Percentiles rank a stretch among this genome's conserved stretches.
These are phyloP conservation scores for Solanum hybrid DNA, from an alignment of 305 asterid genomes.

Conservation along the genomic window DNA sequence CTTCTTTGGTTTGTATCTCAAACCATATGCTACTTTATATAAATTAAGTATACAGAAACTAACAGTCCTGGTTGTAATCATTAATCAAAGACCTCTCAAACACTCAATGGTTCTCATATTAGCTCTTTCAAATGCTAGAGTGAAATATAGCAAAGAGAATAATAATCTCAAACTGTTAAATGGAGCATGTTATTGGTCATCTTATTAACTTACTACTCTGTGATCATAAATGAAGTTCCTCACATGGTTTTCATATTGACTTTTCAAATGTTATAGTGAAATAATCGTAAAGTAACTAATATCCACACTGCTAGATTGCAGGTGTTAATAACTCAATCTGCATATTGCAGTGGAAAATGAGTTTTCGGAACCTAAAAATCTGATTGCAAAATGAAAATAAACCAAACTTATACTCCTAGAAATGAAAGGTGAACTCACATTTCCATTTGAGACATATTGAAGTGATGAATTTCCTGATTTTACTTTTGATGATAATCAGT, in stretches of 20 bases:
- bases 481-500: neutral
- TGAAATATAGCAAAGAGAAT: neutral
- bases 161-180: neutral
- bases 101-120: neutral
- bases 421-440: neutral
- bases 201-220: neutral
- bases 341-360: neutral
- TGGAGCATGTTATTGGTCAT: neutral
- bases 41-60: neutral
- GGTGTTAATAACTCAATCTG: neutral
- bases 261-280: neutral
- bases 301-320: neutral
- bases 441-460: neutral
- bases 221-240: neutral
- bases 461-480: neutral
- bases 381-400: neutral
- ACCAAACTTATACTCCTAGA: neutral
- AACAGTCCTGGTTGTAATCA: neutral
- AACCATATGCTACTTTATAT: neutral
- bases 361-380: neutral
- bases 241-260: neutral
- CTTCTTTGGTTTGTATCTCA: neutral
- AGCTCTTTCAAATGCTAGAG: neutral
- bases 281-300: neutral
- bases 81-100: neutral